These are phyloP conservation scores for Epichloe brachyelytri DNA, from an alignment of 2,329 filamentous ascomycete genomes.

Conservation along the genomic window DNA sequence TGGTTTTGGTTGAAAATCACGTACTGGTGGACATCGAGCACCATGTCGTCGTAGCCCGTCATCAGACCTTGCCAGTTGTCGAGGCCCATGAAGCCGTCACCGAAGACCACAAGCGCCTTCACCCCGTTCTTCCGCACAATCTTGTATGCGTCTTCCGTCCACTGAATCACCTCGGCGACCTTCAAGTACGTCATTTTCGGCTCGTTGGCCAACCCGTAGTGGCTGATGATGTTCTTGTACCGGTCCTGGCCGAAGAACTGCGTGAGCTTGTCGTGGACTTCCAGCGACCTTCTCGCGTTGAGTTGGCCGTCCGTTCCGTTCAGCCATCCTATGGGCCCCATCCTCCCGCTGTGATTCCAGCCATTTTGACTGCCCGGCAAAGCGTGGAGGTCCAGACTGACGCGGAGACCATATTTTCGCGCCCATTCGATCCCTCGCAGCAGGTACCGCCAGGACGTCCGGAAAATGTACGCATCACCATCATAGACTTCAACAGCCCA, in stretches of 20 bases:
- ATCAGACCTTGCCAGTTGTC: slow-evolving; percentile 82
- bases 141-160: slow-evolving; percentile 63
- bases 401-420: slow-evolving; percentile 77
- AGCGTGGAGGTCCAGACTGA: slow-evolving; percentile 90
- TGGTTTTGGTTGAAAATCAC: slow-evolving; percentile 92
- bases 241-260: slow-evolving; percentile 88
- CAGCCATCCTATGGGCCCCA: slow-evolving; percentile 73
- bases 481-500: slow-evolving; percentile 85
- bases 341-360: slow-evolving; percentile 88
- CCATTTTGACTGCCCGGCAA: slow-evolving; percentile 90
- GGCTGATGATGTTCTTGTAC: slow-evolving; percentile 81
- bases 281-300: slow-evolving; percentile 71
- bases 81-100: slow-evolving; percentile 88
- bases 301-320: slow-evolving; percentile 73
- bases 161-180: slow-evolving; percentile 54
- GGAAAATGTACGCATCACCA: slow-evolving; percentile 74
- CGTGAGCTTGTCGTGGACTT: slow-evolving; percentile 75
- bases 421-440: slow-evolving; percentile 88
- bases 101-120: slow-evolving; percentile 63
- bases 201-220: slow-evolving; percentile 93
- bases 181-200: slow-evolving; percentile 72
- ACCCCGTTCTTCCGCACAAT: slow-evolving; percentile 68
- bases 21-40: slow-evolving; percentile 97
- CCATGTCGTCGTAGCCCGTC: slow-evolving; percentile 54
- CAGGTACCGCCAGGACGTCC: slow-evolving; percentile 86